Base-by-base conservation (phyloP, 129 eudicot genomes). In the Pittosporum tobira region DNA sequence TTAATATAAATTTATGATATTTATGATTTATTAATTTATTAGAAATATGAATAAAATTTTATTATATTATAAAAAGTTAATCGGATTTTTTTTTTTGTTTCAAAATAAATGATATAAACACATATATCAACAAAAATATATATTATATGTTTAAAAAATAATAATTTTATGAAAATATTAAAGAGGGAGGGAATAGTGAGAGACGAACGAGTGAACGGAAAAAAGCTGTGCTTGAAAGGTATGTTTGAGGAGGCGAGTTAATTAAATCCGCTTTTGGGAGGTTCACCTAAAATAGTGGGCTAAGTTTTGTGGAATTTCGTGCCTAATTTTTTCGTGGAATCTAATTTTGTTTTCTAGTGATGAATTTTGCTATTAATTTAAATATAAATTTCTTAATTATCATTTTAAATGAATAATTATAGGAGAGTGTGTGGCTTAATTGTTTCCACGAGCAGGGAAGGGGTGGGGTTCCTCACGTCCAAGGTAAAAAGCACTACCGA, bases 191-290 rank as follows among this genome's bases (percentile, higher is more conserved):
- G 74, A 64, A 29, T 55, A 63, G 70, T 68, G 79, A 71, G 67
- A 71, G 40, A 71, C 58, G 73, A 45, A 71, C 65, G 36, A 53
- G 65, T 46, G 76, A 79, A 79, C 55, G 81, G 76, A 31, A 62
- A 48, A 31, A 62, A 57, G 34, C 43, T 47, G 45, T 47, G 47
- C 21, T 62, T 62, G 67, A 62, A 62, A 62, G 67, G 57, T 48
- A 48, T 48, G 38, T 62, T 30, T 47, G 67, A 62, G 67, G 57
- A 62, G 31, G 30, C 27, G 67, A 48, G 67, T 40, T 20, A n/a
- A n/a, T n/a, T 0, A 9, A 28, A 0, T 46, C 37, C 20, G 29
- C 21, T 59, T 59, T 42, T 24, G 13, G 36, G 12, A 36, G 23
- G 56, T 28, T 50, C 57, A 13, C 36, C 36, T 51, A 53, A 27